Conservation (phyloP, 768 basidiomycete species). For the Lentinula boryana region DNA sequence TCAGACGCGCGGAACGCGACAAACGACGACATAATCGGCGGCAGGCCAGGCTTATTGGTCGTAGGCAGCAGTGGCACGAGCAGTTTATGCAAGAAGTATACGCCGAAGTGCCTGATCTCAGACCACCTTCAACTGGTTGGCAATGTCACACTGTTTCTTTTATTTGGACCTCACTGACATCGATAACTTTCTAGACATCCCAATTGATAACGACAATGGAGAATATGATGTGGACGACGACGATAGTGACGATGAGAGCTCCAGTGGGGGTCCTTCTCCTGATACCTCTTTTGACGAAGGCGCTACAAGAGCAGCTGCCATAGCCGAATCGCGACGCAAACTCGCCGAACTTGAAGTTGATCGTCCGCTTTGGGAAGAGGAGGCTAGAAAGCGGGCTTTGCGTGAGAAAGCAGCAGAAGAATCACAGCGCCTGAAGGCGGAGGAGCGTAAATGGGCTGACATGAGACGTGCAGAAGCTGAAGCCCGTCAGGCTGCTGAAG, state of each 20-base stretch:
- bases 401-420: slow-evolving; percentile 39
- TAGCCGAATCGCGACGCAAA: slow-evolving; percentile 63
- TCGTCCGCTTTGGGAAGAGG: slow-evolving; percentile 54
- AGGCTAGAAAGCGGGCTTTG: slow-evolving; percentile 37
- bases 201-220: slow-evolving; percentile 4
- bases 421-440: slow-evolving; percentile 23
- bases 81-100: slow-evolving; percentile 36
- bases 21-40: slow-evolving; percentile 35
- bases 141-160: background rate
- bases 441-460: slow-evolving; percentile 14
- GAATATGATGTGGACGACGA: background rate
- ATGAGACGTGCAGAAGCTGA: slow-evolving; percentile 18
- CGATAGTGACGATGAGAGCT: slow-evolving; percentile 12
- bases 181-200: background rate
- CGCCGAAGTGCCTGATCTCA: slow-evolving; percentile 24
- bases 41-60: slow-evolving; percentile 29
- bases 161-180: background rate
- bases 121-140: slow-evolving; percentile 14
- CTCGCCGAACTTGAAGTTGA: slow-evolving; percentile 63
- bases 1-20: slow-evolving; percentile 32
- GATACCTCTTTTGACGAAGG: slow-evolving; percentile 25
- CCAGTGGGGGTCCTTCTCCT: slow-evolving; percentile 14
- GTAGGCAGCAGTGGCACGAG: slow-evolving; percentile 30
- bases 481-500: slow-evolving; percentile 19
- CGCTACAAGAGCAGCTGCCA: slow-evolving; percentile 30